A percentile compares a stretch with the other conserved stretches of the same genome.
Conservation (phyloP, 1,284 basidiomycete genomes). For the Trametes polyzona region DNA sequence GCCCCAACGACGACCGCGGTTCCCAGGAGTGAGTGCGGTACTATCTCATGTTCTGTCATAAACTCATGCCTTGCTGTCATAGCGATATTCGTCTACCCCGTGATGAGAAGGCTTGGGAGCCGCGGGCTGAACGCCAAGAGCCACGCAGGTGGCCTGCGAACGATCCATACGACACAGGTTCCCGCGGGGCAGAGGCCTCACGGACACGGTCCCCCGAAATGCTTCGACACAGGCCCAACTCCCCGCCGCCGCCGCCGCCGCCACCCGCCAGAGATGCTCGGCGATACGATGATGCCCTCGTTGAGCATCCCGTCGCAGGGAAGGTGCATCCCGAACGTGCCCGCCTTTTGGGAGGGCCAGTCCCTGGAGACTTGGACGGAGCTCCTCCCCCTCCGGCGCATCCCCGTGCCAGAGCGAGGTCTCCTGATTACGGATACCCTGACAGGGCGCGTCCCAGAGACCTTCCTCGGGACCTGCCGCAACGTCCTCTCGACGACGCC, state of each 20-base stretch:
- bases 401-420: constrained; percentile 6
- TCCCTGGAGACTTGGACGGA: background rate
- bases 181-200: background rate
- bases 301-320: constrained; percentile 2
- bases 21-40: constrained; percentile 11
- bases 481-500: constrained; percentile 2
- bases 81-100: background rate
- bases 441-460: constrained; percentile 7
- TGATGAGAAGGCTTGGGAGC: background rate
- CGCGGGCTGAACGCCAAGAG: background rate
- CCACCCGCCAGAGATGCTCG: background rate
- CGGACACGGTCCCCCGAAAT: background rate
- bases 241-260: constrained; percentile 10
- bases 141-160: background rate
- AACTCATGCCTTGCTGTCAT: background rate
- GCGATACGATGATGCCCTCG: constrained; percentile 7
- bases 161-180: constrained; percentile 2
- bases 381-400: constrained; percentile 20
- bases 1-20: constrained; percentile 1
- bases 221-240: constrained; percentile 4
- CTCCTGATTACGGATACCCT: constrained; percentile 1
- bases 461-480: constrained; percentile 6
- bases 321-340: constrained; percentile 28
- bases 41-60: no score
- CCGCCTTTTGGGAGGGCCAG: constrained; percentile 2